Conservation (phyloP, 768 basidiomycete species). For the Boletus eberwhitei region DNA sequence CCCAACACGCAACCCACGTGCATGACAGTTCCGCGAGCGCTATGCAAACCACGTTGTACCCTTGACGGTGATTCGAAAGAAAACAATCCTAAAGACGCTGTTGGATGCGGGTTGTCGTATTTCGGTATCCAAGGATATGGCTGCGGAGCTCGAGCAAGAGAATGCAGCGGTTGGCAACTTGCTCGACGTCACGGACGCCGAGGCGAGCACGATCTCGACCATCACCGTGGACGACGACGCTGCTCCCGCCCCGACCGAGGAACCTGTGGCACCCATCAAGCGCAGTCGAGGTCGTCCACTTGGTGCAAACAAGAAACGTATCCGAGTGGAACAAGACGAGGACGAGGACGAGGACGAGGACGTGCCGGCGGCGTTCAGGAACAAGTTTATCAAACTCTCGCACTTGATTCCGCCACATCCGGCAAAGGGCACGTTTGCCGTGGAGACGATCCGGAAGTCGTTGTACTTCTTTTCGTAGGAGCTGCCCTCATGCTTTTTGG, state of each 20-base stretch:
- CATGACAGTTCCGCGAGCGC: constrained; percentile 63
- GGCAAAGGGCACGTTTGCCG: constrained; percentile 80
- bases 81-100: constrained; percentile 39
- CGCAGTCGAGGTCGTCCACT: constrained; percentile 19
- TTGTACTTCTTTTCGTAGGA: constrained; percentile 90
- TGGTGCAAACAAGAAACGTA: constrained; percentile 19
- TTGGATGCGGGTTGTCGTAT: constrained; percentile 44
- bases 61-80: constrained; percentile 42
- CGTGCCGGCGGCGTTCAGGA: constrained; percentile 28
- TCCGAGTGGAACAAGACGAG: constrained; percentile 5
- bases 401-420: constrained; percentile 82
- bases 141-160: constrained; percentile 21
- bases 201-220: constrained; percentile 31
- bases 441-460: constrained; percentile 75
- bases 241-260: neutral
- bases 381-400: constrained; percentile 70
- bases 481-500: neutral
- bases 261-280: neutral
- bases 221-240: constrained; percentile 6
- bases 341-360: constrained; percentile 18
- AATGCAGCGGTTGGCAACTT: constrained; percentile 31
- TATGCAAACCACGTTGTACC: constrained; percentile 74
- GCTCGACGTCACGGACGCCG: constrained; percentile 38
- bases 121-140: constrained; percentile 40
- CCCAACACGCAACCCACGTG: neutral